A percentile compares a stretch with the other conserved stretches of the same genome.
phyloP scores from a whole-genome alignment of 352 stramenopile genomes.

The Globisporangium radiosum region DNA sequence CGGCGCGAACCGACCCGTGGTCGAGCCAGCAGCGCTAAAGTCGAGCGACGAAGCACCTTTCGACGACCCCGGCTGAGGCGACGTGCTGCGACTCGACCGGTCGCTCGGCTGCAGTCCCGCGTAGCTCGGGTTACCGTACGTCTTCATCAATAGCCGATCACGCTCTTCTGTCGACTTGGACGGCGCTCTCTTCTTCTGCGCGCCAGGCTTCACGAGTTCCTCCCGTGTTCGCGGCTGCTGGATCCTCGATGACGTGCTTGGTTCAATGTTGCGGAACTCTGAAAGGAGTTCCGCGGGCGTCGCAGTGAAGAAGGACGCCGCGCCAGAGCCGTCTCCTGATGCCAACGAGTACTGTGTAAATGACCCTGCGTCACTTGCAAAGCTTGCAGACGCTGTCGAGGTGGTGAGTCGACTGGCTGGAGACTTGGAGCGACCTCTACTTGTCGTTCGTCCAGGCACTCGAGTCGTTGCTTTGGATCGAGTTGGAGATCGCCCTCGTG shows the following conservation, averaged over 20 bases:
- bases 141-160: slow-evolving; percentile 41
- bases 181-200: slow-evolving; percentile 20
- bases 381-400: slow-evolving; percentile 1
- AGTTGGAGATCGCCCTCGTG: slow-evolving; percentile 3
- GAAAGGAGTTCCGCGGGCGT: slow-evolving; percentile 22
- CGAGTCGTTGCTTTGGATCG: slow-evolving; percentile 4
- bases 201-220: slow-evolving; percentile 24
- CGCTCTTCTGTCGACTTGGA: slow-evolving; percentile 36
- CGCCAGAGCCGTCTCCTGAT: slow-evolving; percentile 14
- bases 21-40: slow-evolving; percentile 2
- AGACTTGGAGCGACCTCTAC: slow-evolving; percentile 21
- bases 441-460: slow-evolving; percentile 14
- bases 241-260: slow-evolving; percentile 22
- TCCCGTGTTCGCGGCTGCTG: slow-evolving; percentile 33
- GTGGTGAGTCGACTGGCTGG: slow-evolving; percentile 22
- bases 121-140: slow-evolving; percentile 33
- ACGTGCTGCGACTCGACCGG: slow-evolving; percentile 5
- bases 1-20: slow-evolving; percentile 21
- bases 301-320: slow-evolving; percentile 24
- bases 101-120: slow-evolving; percentile 11
- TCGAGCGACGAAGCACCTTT: slow-evolving; percentile 6
- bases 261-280: slow-evolving; percentile 13
- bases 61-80: background rate
- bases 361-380: slow-evolving; percentile 12
- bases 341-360: slow-evolving; percentile 28